These are phyloP conservation scores for Clonostachys rosea DNA, from an alignment of 2,329 filamentous ascomycete species.

Conservation along the genomic window DNA sequence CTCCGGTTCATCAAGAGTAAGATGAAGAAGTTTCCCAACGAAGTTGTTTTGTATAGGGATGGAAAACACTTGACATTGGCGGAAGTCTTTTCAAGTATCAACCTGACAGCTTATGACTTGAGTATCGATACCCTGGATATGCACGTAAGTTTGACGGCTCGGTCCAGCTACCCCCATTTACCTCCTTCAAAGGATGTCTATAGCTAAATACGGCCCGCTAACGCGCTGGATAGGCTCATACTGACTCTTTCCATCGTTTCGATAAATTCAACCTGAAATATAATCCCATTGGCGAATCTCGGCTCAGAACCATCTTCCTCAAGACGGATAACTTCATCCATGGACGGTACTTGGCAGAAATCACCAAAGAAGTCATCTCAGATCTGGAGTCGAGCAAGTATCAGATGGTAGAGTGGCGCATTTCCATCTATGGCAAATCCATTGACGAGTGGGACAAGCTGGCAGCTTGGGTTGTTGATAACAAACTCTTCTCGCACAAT, in stretches of 20 bases:
- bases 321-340: constrained; percentile 99
- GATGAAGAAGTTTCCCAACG: constrained; percentile 97
- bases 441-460: constrained; percentile 97
- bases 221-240: constrained; percentile 64
- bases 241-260: constrained; percentile 96
- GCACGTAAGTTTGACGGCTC: constrained; percentile 61
- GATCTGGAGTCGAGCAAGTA: constrained; percentile 99
- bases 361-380: constrained; percentile 95
- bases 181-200: background rate
- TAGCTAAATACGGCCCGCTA: background rate
- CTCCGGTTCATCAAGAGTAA: constrained; percentile 99
- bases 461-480: constrained; percentile 94
- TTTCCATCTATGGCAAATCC: constrained; percentile 91
- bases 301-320: constrained; percentile 93
- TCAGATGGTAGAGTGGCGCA: constrained; percentile 99
- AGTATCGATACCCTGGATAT: constrained; percentile 99
- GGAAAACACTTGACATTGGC: constrained; percentile 85
- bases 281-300: constrained; percentile 93
- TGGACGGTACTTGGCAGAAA: constrained; percentile 91
- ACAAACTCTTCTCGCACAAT: constrained; percentile 97
- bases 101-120: constrained; percentile 92
- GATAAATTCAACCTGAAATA: constrained; percentile 99
- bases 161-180: background rate
- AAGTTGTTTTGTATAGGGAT: constrained; percentile 88
- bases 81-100: constrained; percentile 97